Evolutionary conservation across 805 yeast species (phyloP).

Genomic region (Starmerella apicola): DNA sequence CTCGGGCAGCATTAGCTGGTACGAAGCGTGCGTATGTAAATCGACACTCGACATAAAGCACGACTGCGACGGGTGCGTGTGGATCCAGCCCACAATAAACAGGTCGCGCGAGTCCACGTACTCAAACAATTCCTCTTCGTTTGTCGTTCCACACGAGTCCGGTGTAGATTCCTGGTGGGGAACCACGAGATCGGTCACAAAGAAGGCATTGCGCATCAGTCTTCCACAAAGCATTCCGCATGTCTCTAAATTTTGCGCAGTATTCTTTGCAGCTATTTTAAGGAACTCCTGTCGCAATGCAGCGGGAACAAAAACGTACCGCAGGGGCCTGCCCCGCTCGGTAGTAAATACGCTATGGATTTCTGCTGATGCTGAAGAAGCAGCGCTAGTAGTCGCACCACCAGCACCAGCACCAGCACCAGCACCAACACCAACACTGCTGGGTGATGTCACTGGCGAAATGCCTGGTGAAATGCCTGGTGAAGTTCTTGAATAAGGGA

Average conservation of each 20-base stretch:
- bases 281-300: conserved; percentile 35
- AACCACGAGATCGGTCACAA: conserved; percentile 47
- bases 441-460: too few relatives aligned
- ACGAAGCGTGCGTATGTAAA: conserved; percentile 54
- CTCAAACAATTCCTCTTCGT: conserved; percentile 47
- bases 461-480: background rate
- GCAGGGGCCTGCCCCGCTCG: conserved; percentile 23
- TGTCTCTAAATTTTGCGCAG: conserved; percentile 42
- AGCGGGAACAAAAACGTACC: conserved; percentile 41
- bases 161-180: conserved; percentile 53
- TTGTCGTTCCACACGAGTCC: conserved; percentile 48
- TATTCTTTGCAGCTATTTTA: conserved; percentile 37
- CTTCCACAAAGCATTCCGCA: conserved; percentile 58
- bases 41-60: conserved; percentile 57
- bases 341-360: conserved; percentile 2
- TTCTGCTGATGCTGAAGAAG: conserved; percentile 72
- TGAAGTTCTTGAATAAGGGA: background rate
- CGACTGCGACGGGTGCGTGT: conserved; percentile 63
- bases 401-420: too few relatives aligned
- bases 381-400: conserved; percentile 59
- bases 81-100: conserved; percentile 63
- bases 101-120: conserved; percentile 43
- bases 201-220: conserved; percentile 48
- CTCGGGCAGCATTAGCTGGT: conserved; percentile 58
- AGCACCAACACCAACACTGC: too few relatives aligned